Percentiles rank a stretch among this genome's conserved stretches.
These are phyloP conservation scores for Wickerhamiella lipophila DNA, from an alignment of 805 yeast species.

Conservation along the genomic window DNA sequence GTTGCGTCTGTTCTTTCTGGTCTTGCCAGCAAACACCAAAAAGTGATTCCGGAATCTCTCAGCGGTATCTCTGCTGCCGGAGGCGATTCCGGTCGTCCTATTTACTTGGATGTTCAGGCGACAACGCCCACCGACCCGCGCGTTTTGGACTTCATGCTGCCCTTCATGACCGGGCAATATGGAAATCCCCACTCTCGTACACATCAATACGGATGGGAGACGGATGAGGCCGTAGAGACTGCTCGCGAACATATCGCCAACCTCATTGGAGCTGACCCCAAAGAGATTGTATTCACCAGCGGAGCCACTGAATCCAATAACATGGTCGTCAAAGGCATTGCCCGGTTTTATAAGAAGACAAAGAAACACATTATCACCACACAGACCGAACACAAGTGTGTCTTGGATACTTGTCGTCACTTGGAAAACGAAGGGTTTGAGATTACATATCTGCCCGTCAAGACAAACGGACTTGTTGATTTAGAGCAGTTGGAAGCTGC, in stretches of 20 bases:
- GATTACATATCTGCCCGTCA: conserved; percentile 82
- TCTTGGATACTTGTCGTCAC: conserved; percentile 89
- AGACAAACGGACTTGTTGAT: conserved; percentile 63
- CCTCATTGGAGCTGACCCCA: conserved; percentile 84
- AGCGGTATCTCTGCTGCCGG: conserved; percentile 12
- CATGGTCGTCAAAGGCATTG: conserved; percentile 90
- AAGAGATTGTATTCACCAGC: conserved; percentile 90
- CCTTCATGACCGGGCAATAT: conserved; percentile 61
- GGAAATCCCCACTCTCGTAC: conserved; percentile 98
- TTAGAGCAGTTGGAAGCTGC: conserved; percentile 67
- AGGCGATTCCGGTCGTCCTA: conserved; percentile 49
- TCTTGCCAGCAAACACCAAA: conserved; percentile 12
- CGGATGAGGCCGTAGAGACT: conserved; percentile 77
- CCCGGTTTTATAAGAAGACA: conserved; percentile 78
- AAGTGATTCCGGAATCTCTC: conserved; percentile 6
- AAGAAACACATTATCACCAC: conserved; percentile 91
- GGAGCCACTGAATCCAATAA: conserved; percentile 98
- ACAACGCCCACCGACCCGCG: conserved; percentile 98
- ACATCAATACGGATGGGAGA: conserved; percentile 98
- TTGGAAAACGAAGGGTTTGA: conserved; percentile 95
- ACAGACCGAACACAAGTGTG: conserved; percentile 97
- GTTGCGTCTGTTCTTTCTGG: conserved; percentile 7
- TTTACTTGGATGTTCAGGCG: conserved; percentile 94
- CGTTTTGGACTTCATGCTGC: conserved; percentile 42
- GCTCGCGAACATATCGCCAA: conserved; percentile 76